phyloP scores from a whole-genome alignment of 2,329 filamentous ascomycete species.

The Talaromyces sp. region DNA sequence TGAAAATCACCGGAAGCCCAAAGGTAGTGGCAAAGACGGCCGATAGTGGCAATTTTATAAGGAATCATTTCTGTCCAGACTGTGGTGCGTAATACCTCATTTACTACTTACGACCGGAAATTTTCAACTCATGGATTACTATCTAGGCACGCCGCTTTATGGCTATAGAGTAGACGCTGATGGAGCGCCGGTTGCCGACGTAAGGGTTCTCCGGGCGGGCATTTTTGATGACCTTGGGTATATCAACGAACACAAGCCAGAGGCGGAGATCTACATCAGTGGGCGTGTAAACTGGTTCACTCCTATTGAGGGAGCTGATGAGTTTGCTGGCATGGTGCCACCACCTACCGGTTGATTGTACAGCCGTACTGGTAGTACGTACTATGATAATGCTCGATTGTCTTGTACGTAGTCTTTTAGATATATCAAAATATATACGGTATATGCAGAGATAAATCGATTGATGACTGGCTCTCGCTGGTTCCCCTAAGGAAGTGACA shows the following conservation, averaged over 20 bases:
- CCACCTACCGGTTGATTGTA: not conserved
- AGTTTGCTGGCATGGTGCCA: not conserved
- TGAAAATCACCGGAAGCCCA: constrained; percentile 27
- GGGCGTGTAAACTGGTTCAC: not conserved
- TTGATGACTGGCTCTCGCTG: too few species aligned
- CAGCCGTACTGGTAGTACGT: too few species aligned
- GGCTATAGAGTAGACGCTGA: constrained; percentile 9
- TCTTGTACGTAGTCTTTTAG: too few species aligned
- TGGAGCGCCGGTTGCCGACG: constrained; percentile 16
- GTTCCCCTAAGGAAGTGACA: too few species aligned
- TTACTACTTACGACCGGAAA: constrained; percentile 2
- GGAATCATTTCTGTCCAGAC: constrained; percentile 32
- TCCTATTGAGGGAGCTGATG: not conserved
- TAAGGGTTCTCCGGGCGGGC: constrained; percentile 29
- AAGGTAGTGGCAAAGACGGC: constrained; percentile 30
- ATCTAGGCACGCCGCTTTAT: not conserved
- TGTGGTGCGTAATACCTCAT: constrained; percentile 24
- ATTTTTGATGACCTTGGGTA: constrained; percentile 27
- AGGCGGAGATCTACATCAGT: constrained; percentile 26
- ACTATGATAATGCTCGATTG: too few species aligned
- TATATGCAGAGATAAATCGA: too few species aligned
- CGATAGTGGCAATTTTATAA: constrained; percentile 32
- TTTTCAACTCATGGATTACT: constrained; percentile 18
- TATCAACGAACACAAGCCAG: constrained; percentile 24
- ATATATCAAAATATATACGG: too few species aligned